phyloP scores from a whole-genome alignment of 2,329 filamentous ascomycete genomes.

The Colletotrichum chrysophilum region DNA sequence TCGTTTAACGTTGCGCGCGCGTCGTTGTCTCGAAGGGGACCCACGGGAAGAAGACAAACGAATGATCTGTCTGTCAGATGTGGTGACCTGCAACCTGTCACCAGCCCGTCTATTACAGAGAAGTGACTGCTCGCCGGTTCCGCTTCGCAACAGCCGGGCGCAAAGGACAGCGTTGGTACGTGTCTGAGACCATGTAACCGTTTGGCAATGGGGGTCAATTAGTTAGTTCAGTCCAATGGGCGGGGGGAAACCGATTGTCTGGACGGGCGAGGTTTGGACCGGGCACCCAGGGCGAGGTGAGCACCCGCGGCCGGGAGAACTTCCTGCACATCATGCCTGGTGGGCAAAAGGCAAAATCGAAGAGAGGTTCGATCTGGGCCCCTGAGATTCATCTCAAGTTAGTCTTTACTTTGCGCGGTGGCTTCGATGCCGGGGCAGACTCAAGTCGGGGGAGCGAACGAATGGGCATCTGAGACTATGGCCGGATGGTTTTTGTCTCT shows the following conservation, averaged over 20 bases:
- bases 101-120: background rate
- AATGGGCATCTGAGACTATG: background rate
- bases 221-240: background rate
- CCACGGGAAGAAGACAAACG: background rate
- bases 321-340: constrained; percentile 5
- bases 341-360: background rate
- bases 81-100: background rate
- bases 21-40: background rate
- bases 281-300: background rate
- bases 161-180: background rate
- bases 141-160: background rate
- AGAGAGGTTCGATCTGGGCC: background rate
- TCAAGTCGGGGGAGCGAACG: background rate
- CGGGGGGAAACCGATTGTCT: background rate
- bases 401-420: background rate
- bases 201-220: background rate
- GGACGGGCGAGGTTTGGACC: background rate
- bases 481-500: background rate
- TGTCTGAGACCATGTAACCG: background rate
- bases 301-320: background rate
- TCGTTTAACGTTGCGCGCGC: background rate
- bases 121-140: background rate
- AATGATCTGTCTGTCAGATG: background rate
- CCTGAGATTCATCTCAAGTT: constrained; percentile 2
- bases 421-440: background rate